A percentile compares a stretch with the other conserved stretches of the same genome.
These are phyloP conservation scores for Termitomyces sp. DNA, from an alignment of 1,284 basidiomycete genomes.

Conservation along the genomic window DNA sequence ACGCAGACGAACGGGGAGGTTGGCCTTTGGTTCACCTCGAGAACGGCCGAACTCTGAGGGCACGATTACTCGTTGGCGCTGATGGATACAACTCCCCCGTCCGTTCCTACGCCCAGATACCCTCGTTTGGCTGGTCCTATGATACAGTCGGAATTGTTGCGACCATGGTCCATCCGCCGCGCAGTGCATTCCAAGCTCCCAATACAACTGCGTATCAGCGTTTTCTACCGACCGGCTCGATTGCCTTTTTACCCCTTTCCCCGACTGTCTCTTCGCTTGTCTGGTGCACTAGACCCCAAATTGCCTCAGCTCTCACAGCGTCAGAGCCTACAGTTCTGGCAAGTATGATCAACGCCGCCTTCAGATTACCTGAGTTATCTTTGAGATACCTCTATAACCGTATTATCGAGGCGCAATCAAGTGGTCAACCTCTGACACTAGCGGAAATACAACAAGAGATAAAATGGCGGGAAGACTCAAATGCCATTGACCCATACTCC, in stretches of 20 bases:
- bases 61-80: constrained; percentile 80
- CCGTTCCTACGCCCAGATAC: constrained; percentile 79
- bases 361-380: constrained; percentile 78
- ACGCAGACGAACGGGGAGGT: constrained; percentile 39
- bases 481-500: constrained; percentile 57
- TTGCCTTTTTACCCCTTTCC: constrained; percentile 89
- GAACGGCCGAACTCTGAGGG: constrained; percentile 54
- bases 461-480: constrained; percentile 62
- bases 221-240: constrained; percentile 93
- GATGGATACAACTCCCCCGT: constrained; percentile 97
- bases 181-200: constrained; percentile 50
- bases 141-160: constrained; percentile 89
- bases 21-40: constrained; percentile 78
- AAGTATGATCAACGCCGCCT: constrained; percentile 86
- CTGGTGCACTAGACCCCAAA: constrained; percentile 85
- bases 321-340: constrained; percentile 65
- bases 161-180: constrained; percentile 71
- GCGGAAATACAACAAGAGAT: constrained; percentile 55
- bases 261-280: constrained; percentile 82
- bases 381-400: constrained; percentile 65
- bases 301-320: constrained; percentile 72
- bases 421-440: constrained; percentile 38
- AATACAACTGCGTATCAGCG: constrained; percentile 91
- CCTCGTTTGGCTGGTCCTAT: constrained; percentile 91
- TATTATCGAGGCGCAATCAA: constrained; percentile 49